Conservation (phyloP, 306 rosid genomes). For the Cajanus cajan region DNA sequence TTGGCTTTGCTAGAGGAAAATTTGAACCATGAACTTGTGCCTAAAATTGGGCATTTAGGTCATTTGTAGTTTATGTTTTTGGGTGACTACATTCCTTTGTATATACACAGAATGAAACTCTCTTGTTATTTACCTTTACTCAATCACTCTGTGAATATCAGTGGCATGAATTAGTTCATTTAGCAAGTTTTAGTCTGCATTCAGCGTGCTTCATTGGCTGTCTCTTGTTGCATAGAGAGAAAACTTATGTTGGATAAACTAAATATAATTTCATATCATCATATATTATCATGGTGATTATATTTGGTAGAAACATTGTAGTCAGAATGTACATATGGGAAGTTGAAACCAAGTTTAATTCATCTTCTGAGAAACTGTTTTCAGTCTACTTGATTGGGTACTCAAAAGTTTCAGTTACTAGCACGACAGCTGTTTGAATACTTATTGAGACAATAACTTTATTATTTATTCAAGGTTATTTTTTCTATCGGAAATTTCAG, state of each 20-base stretch:
- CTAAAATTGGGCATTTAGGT: neutral
- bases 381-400: conserved; percentile 22
- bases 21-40: neutral
- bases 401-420: conserved; percentile 5
- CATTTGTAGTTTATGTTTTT: neutral
- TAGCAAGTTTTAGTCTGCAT: neutral
- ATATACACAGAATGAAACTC: neutral
- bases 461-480: neutral
- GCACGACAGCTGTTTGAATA: conserved; percentile 18
- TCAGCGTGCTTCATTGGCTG: neutral
- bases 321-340: conserved; percentile 5
- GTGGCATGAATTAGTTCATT: conserved; percentile 3
- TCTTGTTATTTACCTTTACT: neutral
- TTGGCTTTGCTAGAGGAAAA: neutral
- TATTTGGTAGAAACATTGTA: conserved; percentile 2
- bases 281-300: neutral
- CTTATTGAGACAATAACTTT: conserved; percentile 11
- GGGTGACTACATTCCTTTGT: neutral
- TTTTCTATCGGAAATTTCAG: conserved; percentile 39
- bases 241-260: neutral
- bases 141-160: neutral
- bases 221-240: neutral
- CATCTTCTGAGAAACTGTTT: neutral
- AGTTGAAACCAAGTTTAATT: neutral
- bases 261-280: neutral